A percentile compares a stretch with the other conserved stretches of the same genome.
These are phyloP conservation scores for Dactylellina drechsleri DNA, from an alignment of 2,329 filamentous ascomycete species.

Conservation along the genomic window DNA sequence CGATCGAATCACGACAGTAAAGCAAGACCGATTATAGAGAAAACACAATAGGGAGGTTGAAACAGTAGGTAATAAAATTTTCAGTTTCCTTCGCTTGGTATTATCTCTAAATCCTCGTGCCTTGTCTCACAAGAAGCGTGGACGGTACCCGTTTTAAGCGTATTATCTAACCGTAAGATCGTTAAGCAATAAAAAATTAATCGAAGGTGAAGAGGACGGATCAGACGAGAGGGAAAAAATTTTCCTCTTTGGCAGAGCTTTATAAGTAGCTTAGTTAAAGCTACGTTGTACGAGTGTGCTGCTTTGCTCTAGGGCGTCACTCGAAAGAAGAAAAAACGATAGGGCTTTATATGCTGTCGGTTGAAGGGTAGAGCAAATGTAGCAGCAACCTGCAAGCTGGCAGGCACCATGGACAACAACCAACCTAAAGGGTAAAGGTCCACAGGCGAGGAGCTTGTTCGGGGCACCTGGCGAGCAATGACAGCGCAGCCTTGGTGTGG, in stretches of 20 bases:
- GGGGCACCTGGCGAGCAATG: conserved; percentile 44
- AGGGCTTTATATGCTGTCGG: conserved; percentile 38
- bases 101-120: conserved; percentile 29
- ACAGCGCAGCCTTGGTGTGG: conserved; percentile 51
- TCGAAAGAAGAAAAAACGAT: conserved; percentile 35
- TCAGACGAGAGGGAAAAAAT: conserved; percentile 43
- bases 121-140: conserved; percentile 48
- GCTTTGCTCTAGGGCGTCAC: conserved; percentile 37
- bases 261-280: conserved; percentile 49
- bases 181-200: conserved; percentile 44
- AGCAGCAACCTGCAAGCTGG: conserved; percentile 45
- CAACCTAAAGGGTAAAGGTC: conserved; percentile 51
- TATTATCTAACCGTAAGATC: conserved; percentile 21
- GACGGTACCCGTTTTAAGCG: conserved; percentile 35
- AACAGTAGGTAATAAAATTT: conserved; percentile 7
- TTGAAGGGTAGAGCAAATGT: conserved; percentile 36
- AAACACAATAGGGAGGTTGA: conserved; percentile 16
- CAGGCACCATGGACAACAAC: conserved; percentile 48
- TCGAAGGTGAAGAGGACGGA: conserved; percentile 40
- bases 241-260: conserved; percentile 54
- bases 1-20: conserved; percentile 33
- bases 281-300: conserved; percentile 46
- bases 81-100: conserved; percentile 21
- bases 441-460: conserved; percentile 44
- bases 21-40: conserved; percentile 24